Evolutionary conservation across 768 basidiomycete species (phyloP).

Genomic region (Tylopilus intermedius): DNA sequence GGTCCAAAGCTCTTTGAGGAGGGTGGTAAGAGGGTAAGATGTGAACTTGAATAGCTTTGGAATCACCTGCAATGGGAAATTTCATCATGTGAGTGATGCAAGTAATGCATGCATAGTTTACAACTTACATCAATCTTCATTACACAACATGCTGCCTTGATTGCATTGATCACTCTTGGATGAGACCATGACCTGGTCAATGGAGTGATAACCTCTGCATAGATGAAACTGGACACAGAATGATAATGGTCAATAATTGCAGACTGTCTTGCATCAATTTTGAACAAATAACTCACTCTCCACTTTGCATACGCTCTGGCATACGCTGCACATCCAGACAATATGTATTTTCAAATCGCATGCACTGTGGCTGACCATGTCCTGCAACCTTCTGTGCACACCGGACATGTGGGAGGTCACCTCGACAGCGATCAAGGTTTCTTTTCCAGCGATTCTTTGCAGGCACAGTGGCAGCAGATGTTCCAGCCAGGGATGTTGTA

Average conservation of each 20-base stretch:
- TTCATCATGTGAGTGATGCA: too few species aligned
- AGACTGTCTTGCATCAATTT: too few species aligned
- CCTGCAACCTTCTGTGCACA: not conserved
- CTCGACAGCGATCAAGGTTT: not conserved
- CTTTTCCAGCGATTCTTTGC: not conserved
- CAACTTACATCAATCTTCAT: not conserved
- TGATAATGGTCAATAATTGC: too few species aligned
- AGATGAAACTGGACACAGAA: not conserved
- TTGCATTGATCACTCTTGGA: accelerated
- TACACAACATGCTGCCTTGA: not conserved
- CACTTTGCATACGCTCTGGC: accelerated
- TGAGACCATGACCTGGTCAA: not conserved
- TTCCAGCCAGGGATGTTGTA: not conserved
- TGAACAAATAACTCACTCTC: not conserved
- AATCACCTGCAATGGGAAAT: not conserved
- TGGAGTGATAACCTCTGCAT: not conserved
- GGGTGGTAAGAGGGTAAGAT: not conserved
- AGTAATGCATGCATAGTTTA: too few species aligned
- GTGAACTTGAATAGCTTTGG: not conserved
- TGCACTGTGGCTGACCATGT: not conserved
- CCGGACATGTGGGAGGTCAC: not conserved
- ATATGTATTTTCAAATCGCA: not conserved
- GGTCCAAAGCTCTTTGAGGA: not conserved
- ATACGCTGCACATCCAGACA: not conserved
- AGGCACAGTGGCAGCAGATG: not conserved